Evolutionary conservation across 768 basidiomycete genomes (phyloP), one percentile per base, ranked within the genome.

Genomic region (Paxillus ammoniavirescens): DNA sequence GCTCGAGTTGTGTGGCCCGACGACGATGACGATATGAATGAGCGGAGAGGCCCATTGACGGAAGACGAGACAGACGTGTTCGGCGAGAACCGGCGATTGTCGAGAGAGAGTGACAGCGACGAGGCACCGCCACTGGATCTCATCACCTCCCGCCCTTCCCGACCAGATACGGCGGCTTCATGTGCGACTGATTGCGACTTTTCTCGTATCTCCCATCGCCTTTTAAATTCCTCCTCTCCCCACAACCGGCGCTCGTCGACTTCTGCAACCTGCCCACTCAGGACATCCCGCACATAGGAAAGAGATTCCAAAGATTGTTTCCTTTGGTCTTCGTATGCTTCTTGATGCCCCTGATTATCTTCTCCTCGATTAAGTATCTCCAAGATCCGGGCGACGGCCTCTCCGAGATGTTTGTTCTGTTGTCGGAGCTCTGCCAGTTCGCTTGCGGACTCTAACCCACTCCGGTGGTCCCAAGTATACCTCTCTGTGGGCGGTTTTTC

Each of bases 241-340:
- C 84, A 72, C 40, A 93, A 72, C 45, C 86, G 77, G 26, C 83
- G 82, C 40, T 87, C 83, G 18, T 93, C 90, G 42, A 92, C 65
- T 23, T 77, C 73, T 28, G 69, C 69, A 9, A 74, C 69, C 50
- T 76, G 75, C 35, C 82, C 81, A 55, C 80, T 76, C 38, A 93
- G 72, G 14, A 91, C 76, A 58, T 92, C 91, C 57, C 88, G 77
- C 52, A 91, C 84, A 69, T 92, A 89, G 10, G 87, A 77, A 37
- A 93, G 72, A 10, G 85, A 84, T 62, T 91, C 88, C 46, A 93
- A 65, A 0, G 91, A 87, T 65, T 91, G 87, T 18, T 70, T 71
- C 53, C 72, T 77, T 56, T 67, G 66, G 36, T 73, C 72, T 61
- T 75, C 78, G 59, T 76, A 60, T 52, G 72, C 69, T 57, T 72